Conservation (phyloP, 371 early-diverging fungal genomes). For the Mucor plumbeus region DNA sequence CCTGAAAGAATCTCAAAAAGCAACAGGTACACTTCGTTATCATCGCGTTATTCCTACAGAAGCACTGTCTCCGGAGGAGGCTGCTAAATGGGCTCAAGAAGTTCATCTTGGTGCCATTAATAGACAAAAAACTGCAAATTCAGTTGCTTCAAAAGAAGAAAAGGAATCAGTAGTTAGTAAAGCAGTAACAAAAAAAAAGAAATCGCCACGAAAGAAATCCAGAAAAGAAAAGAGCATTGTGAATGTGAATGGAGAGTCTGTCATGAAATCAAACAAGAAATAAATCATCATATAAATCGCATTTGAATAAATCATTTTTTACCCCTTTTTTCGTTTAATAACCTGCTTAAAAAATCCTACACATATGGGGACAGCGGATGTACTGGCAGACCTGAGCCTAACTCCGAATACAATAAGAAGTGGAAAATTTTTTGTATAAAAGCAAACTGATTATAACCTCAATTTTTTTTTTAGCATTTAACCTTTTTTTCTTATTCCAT, state of each 20-base stretch:
- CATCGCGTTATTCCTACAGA: conserved; percentile 40
- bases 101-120: conserved; percentile 5
- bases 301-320: neutral
- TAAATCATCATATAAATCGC: neutral
- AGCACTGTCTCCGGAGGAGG: conserved; percentile 21
- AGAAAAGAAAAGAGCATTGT: neutral
- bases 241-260: neutral
- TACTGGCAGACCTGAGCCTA: conserved; percentile 14
- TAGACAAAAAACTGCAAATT: neutral
- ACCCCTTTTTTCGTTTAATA: neutral
- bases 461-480: neutral
- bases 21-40: conserved; percentile 29
- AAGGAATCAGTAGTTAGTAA: neutral
- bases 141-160: neutral
- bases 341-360: neutral
- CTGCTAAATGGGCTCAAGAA: conserved; percentile 18
- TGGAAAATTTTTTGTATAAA: conserved; percentile 3
- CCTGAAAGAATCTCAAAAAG: conserved; percentile 18
- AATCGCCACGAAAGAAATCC: conserved; percentile 10
- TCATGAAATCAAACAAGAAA: conserved; percentile 1
- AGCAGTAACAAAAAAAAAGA: neutral
- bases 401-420: neutral
- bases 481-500: conserved; percentile 4
- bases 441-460: neutral
- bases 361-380: conserved; percentile 9